A percentile compares a stretch with the other conserved stretches of the same genome.
Evolutionary conservation across 164 flowering plant genomes (phyloP).

Genomic region (Kalanchoe fedtschenkoi): DNA sequence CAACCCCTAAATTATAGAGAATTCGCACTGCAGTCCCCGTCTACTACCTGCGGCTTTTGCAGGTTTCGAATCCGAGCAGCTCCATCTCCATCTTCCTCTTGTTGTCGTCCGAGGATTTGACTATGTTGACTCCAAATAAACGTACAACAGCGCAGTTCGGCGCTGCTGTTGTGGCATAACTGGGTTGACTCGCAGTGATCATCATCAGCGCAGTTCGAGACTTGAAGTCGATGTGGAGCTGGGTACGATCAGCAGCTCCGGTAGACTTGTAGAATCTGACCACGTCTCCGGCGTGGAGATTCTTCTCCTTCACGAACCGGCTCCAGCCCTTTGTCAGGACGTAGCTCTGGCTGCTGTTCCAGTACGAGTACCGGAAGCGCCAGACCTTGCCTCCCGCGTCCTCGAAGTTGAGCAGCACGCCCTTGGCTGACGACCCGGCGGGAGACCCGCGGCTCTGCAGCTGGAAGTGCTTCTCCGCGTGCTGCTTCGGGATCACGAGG

Average conservation of each 20-base stretch:
- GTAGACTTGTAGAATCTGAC: neutral
- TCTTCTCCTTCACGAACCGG: neutral
- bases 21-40: conserved; percentile 3
- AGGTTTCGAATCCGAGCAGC: conserved; percentile 28
- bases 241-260: neutral
- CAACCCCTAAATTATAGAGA: conserved; percentile 13
- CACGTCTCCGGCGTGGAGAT: conserved; percentile 1
- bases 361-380: conserved; percentile 2
- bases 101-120: conserved; percentile 35
- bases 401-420: neutral
- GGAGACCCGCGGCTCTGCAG: neutral
- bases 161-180: conserved; percentile 13
- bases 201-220: conserved; percentile 12
- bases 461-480: conserved; percentile 4
- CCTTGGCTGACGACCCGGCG: conserved; percentile 6
- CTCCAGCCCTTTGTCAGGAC: neutral
- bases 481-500: neutral
- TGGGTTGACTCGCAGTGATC: neutral
- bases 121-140: conserved; percentile 73
- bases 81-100: conserved; percentile 38
- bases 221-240: neutral
- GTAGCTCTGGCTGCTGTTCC: neutral
- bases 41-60: neutral
- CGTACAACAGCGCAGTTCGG: conserved; percentile 44
- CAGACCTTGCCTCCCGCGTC: conserved; percentile 2